Percentiles rank a stretch among this genome's conserved stretches.
These are phyloP conservation scores for Wallacemonas sp. DNA, from an alignment of 208 protist genomes.

Conservation along the genomic window DNA sequence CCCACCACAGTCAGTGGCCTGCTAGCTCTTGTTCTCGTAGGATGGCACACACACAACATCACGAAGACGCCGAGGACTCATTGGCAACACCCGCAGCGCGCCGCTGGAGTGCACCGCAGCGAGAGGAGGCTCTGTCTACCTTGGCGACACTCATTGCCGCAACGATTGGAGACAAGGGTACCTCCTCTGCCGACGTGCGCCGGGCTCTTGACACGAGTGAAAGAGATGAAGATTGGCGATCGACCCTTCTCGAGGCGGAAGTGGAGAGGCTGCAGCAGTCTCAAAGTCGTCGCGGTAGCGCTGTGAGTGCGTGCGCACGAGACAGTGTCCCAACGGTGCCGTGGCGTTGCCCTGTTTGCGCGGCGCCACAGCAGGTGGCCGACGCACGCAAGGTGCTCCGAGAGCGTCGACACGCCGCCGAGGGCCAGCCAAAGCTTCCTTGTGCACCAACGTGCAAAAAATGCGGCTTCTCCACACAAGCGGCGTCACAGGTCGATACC, in stretches of 20 bases:
- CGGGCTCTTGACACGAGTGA: constrained; percentile 15
- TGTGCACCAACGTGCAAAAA: constrained; percentile 4
- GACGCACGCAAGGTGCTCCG: constrained; percentile 8
- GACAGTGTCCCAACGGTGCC: not conserved
- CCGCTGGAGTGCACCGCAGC: constrained; percentile 7
- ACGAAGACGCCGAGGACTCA: not conserved
- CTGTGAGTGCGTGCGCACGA: constrained; percentile 14
- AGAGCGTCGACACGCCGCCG: not conserved
- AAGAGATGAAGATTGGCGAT: not conserved
- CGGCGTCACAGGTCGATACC: too few relatives aligned
- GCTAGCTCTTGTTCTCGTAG: too few relatives aligned
- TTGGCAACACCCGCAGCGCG: not conserved
- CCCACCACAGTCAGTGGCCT: too few relatives aligned
- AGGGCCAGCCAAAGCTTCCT: not conserved
- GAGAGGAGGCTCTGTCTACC: constrained; percentile 26
- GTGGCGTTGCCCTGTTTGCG: constrained; percentile 4
- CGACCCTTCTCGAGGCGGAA: not conserved
- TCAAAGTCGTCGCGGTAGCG: not conserved
- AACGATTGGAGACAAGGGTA: constrained; percentile 38
- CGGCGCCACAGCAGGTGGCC: constrained; percentile 1
- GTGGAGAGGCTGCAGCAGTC: not conserved
- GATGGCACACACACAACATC: not conserved
- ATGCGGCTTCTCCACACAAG: not conserved
- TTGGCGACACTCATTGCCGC: constrained; percentile 52
- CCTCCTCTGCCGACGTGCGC: constrained; percentile 34